Evolutionary conservation across 1,139 yeast genomes (phyloP).

Genomic region (Yamadazyma membranifaciens): DNA sequence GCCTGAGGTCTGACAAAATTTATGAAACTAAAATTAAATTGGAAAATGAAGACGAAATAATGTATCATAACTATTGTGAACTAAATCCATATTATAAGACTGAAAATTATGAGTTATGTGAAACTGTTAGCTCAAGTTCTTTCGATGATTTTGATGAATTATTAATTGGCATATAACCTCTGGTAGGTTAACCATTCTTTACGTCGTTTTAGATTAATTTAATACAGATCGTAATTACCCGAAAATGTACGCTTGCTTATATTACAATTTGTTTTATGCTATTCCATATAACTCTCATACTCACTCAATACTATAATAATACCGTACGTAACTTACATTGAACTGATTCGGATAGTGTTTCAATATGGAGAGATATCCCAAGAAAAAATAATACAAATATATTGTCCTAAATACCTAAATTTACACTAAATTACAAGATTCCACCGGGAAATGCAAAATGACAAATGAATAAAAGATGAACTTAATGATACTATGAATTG

Average conservation of each 20-base stretch:
- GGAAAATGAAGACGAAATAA: not conserved
- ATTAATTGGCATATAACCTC: not conserved
- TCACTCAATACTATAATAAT: no score
- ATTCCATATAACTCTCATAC: no score
- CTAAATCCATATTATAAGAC: no score
- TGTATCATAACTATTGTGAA: no score
- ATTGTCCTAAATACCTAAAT: constrained; percentile 6
- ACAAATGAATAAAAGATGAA: no score
- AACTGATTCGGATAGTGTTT: no score
- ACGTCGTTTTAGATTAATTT: not conserved
- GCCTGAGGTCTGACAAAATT: not conserved
- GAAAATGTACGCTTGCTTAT: not conserved
- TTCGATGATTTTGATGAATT: not conserved
- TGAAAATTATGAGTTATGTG: no score
- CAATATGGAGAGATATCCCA: no score
- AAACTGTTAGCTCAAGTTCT: no score
- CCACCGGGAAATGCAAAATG: not conserved
- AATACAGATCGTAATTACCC: not conserved
- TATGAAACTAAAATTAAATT: not conserved
- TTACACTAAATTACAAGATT: constrained; percentile 5
- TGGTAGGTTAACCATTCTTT: not conserved
- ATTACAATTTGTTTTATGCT: no score
- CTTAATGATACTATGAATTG: not conserved
- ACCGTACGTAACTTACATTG: no score
- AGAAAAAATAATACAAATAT: constrained; percentile 5